Conservation (phyloP, 129 eudicot genomes). For the Dittrichia graveolens region DNA sequence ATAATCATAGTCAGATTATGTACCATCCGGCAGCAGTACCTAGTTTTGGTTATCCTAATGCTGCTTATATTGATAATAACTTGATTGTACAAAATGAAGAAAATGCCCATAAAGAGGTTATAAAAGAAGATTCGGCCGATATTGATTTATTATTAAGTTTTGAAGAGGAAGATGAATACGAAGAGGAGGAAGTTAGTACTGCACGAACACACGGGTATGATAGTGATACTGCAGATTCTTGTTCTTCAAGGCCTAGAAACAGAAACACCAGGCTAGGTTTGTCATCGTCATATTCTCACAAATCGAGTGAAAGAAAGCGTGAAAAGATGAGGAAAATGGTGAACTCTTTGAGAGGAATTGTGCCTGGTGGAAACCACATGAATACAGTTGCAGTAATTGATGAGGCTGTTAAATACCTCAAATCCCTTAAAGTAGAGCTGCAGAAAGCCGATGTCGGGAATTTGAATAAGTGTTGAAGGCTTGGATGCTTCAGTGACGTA, state of each 20-base stretch:
- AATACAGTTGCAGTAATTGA: constrained; percentile 67
- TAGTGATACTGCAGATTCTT: constrained; percentile 56
- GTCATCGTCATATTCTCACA: constrained; percentile 25
- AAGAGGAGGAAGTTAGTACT: constrained; percentile 74
- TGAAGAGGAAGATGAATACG: constrained; percentile 50
- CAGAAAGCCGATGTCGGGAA: constrained; percentile 52
- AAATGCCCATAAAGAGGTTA: constrained; percentile 28
- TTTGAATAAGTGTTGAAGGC: constrained; percentile 37
- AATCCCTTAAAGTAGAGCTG: constrained; percentile 66
- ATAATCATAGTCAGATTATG: constrained; percentile 62
- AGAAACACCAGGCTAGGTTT: constrained; percentile 35
- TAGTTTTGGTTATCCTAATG: constrained; percentile 34
- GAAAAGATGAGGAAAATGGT: constrained; percentile 67
- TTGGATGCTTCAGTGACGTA: constrained; percentile 10
- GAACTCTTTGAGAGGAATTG: constrained; percentile 55
- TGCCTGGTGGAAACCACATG: constrained; percentile 68
- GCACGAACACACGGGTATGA: constrained; percentile 50
- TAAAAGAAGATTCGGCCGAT: constrained; percentile 70
- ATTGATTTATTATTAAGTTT: constrained; percentile 65
- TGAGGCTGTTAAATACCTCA: constrained; percentile 77
- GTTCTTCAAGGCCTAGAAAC: constrained; percentile 43
- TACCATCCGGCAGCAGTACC: constrained; percentile 52
- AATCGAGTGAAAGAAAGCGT: constrained; percentile 49
- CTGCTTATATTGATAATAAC: constrained; percentile 4
- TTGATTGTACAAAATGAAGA: constrained; percentile 22